Evolutionary conservation across 179 eudicot genomes (phyloP).

Genomic region (Carnegiea gigantea): DNA sequence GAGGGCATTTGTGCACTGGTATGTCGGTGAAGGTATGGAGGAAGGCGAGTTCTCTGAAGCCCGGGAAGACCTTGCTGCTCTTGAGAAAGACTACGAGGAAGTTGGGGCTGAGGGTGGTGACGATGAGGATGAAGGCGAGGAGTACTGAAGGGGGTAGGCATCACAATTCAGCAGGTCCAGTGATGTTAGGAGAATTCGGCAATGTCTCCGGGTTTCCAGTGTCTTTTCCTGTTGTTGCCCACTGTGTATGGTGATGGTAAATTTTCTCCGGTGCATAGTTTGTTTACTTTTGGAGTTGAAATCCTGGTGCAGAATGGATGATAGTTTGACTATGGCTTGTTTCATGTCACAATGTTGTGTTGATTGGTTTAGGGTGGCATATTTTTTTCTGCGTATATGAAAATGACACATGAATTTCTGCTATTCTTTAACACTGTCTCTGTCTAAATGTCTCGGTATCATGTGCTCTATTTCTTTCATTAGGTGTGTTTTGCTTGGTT

Average conservation of each 20-base stretch:
- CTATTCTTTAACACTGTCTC: not conserved
- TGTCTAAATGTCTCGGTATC: not conserved
- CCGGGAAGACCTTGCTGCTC: slow-evolving; percentile 72
- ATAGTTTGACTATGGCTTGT: slow-evolving; percentile 19
- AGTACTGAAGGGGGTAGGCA: slow-evolving; percentile 30
- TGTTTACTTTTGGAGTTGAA: not conserved
- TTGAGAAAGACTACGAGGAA: slow-evolving; percentile 73
- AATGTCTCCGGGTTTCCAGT: not conserved
- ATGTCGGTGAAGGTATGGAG: slow-evolving; percentile 80
- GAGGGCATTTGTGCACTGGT: slow-evolving; percentile 76
- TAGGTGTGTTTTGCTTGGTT: too few species aligned
- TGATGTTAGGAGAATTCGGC: not conserved
- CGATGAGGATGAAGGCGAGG: slow-evolving; percentile 54
- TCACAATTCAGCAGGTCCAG: not conserved
- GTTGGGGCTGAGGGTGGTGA: slow-evolving; percentile 57
- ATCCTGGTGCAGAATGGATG: slow-evolving; percentile 15
- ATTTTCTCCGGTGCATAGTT: slow-evolving; percentile 19
- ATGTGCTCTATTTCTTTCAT: too few species aligned
- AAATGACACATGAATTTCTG: not conserved
- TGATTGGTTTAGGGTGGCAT: not conserved
- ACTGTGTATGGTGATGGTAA: slow-evolving; percentile 4
- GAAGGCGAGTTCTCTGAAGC: slow-evolving; percentile 81
- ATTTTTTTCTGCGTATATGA: not conserved
- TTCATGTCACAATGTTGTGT: not conserved
- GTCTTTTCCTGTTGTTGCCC: slow-evolving; percentile 7